Conservation (phyloP, 2,329 filamentous ascomycete species). For the Helotiales sp. region DNA sequence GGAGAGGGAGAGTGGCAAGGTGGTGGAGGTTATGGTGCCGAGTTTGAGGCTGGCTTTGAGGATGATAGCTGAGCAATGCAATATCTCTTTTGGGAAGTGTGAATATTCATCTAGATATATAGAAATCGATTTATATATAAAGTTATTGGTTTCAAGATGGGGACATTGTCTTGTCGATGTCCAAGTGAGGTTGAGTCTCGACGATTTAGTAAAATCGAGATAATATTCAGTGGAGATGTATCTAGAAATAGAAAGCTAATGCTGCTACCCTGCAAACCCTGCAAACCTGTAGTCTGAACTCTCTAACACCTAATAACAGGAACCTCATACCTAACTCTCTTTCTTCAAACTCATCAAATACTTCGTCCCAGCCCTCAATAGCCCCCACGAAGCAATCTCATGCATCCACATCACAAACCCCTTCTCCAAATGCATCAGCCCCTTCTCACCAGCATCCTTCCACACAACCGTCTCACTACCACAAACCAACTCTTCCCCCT, state of each 20-base stretch:
- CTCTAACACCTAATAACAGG: background rate
- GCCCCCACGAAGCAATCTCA: background rate
- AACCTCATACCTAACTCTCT: background rate
- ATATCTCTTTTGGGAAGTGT: background rate
- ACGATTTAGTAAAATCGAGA: too few relatives aligned
- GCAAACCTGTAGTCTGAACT: too few relatives aligned
- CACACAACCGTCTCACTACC: background rate
- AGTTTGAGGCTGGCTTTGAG: background rate
- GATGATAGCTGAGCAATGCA: background rate
- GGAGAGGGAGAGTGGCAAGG: background rate
- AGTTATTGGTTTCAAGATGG: too few relatives aligned
- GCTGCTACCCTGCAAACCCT: too few relatives aligned
- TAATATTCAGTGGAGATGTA: background rate
- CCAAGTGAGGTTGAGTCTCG: too few relatives aligned
- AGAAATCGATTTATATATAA: too few relatives aligned
- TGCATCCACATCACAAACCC: background rate
- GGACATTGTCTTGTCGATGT: too few relatives aligned
- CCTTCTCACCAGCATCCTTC: background rate
- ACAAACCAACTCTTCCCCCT: background rate
- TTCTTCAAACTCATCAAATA: conserved; percentile 3
- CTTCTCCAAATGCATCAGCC: conserved; percentile 1
- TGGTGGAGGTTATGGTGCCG: background rate
- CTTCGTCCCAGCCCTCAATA: background rate
- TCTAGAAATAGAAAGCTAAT: too few relatives aligned
- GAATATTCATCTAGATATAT: background rate